phyloP scores from a whole-genome alignment of 116 monocot genomes.

The Zostera marina region DNA sequence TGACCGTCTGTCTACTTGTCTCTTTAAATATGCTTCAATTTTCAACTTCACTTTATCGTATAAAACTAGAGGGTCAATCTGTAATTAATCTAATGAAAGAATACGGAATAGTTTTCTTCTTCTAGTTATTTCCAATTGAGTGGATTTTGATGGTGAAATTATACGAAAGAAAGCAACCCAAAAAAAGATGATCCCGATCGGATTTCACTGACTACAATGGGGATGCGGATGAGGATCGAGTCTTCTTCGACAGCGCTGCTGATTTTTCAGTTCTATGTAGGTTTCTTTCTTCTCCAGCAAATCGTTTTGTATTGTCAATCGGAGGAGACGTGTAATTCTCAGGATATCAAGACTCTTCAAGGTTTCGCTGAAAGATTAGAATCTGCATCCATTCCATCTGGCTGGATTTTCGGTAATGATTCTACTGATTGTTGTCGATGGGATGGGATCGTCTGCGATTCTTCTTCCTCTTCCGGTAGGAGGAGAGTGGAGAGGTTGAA shows the following conservation, averaged over 20 bases:
- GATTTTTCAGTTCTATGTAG: neutral
- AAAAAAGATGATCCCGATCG: neutral
- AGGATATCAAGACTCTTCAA: conserved; percentile 32
- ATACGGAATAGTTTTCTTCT: too few species aligned
- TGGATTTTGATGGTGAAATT: neutral
- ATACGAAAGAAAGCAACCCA: neutral
- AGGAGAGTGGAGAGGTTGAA: conserved; percentile 39
- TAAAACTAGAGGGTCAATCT: neutral
- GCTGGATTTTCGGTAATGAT: conserved; percentile 24
- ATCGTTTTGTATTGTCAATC: conserved; percentile 7
- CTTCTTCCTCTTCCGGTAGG: conserved; percentile 2
- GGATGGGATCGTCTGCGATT: conserved; percentile 46
- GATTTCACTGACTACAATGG: neutral
- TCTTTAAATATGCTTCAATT: too few species aligned
- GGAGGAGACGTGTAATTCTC: conserved; percentile 24
- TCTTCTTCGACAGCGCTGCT: neutral
- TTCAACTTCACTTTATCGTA: too few species aligned
- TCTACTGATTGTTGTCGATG: conserved; percentile 45
- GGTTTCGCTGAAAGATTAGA: conserved; percentile 23
- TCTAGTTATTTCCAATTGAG: neutral
- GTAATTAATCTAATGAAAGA: neutral
- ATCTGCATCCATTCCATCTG: conserved; percentile 8
- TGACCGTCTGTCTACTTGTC: too few species aligned
- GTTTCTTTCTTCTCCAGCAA: conserved; percentile 7
- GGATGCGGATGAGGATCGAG: neutral